Conservation (phyloP, 345 rosid species). For the Syzygium oleosum region DNA sequence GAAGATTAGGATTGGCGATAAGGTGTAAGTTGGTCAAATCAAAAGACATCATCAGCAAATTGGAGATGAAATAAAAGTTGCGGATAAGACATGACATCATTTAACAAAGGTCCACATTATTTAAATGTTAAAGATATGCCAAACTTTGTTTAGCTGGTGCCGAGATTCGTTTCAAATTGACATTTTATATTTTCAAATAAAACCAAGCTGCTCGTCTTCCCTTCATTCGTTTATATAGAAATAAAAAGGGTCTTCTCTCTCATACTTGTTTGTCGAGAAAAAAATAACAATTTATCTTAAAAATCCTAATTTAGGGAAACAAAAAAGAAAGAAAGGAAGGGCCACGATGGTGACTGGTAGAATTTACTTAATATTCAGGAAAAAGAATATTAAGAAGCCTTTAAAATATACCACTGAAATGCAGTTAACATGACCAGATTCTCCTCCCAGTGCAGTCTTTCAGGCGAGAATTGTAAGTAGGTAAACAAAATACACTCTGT, state of each 20-base stretch:
- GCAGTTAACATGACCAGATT: not conserved
- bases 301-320: rapidly evolving
- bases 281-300: rapidly evolving
- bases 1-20: not conserved
- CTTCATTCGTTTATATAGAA: not conserved
- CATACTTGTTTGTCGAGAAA: not conserved
- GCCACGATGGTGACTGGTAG: not conserved
- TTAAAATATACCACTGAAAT: not conserved
- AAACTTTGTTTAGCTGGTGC: not conserved
- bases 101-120: not conserved
- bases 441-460: not conserved
- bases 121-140: not conserved
- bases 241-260: not conserved
- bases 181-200: not conserved
- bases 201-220: not conserved
- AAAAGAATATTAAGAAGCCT: not conserved
- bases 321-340: not conserved
- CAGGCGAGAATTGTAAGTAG: not conserved
- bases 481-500: not conserved
- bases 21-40: not conserved
- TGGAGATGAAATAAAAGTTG: not conserved
- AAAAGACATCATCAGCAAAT: not conserved
- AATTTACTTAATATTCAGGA: too few relatives aligned
- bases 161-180: not conserved
- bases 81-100: not conserved